Evolutionary conservation across 176 grass and related monocot genomes (phyloP).

Genomic region (Musa beccarii): DNA sequence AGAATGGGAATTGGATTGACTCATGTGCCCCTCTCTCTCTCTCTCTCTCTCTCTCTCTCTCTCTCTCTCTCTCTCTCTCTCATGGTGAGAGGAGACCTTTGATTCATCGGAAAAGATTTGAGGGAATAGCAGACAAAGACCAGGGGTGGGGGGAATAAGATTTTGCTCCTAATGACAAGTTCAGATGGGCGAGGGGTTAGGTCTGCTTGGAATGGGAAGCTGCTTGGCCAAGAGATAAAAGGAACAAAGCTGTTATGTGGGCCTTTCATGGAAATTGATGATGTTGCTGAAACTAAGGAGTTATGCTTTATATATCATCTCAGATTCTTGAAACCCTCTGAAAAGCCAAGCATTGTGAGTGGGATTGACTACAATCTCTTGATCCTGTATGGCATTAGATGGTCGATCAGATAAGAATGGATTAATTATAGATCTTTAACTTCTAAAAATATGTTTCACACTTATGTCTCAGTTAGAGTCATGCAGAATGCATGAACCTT

Average conservation of each 20-base stretch:
- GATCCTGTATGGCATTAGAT: too few species aligned
- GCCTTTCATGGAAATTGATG: neutral
- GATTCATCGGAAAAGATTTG: neutral
- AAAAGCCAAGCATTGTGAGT: too few species aligned
- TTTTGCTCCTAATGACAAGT: neutral
- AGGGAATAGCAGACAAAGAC: neutral
- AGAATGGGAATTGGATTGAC: neutral
- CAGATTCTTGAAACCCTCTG: too few species aligned
- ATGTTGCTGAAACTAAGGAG: too few species aligned
- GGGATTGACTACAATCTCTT: too few species aligned
- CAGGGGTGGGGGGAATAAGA: neutral
- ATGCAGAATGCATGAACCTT: conserved; percentile 6
- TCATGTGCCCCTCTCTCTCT: neutral
- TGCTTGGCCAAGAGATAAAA: too few species aligned
- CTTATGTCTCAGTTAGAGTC: neutral
- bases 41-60: neutral
- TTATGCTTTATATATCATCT: too few species aligned
- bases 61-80: neutral
- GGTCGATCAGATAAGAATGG: too few species aligned
- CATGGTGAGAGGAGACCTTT: neutral
- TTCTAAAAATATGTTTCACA: neutral
- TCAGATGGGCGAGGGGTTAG: neutral
- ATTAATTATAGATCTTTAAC: too few species aligned
- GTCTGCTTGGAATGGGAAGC: neutral
- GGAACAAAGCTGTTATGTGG: neutral